phyloP scores from a whole-genome alignment of 169 alveolate species.

The Plasmodium malariae region DNA sequence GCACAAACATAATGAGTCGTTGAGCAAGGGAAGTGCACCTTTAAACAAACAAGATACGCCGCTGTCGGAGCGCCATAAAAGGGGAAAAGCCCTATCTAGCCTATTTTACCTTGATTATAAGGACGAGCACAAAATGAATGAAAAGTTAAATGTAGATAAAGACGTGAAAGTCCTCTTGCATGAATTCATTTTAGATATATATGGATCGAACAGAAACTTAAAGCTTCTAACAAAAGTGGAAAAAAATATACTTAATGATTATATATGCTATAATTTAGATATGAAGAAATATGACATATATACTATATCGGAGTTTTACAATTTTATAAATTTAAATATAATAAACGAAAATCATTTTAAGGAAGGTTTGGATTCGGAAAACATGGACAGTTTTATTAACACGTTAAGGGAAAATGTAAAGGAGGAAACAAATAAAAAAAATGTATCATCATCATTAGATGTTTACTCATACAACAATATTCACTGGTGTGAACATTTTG shows the following conservation, averaged over 20 bases:
- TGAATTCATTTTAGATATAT: conserved; percentile 59
- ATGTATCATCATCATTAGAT: background rate
- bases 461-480: conserved; percentile 11
- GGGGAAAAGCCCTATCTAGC: conserved; percentile 21
- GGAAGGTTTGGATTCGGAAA: background rate
- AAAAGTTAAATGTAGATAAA: conserved; percentile 16
- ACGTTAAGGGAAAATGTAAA: conserved; percentile 14
- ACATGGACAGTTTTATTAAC: conserved; percentile 6
- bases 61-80: too few species aligned
- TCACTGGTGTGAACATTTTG: conserved; percentile 44
- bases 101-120: conserved; percentile 57
- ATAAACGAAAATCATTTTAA: conserved; percentile 18
- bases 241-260: conserved; percentile 60
- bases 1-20: background rate
- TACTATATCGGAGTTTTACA: conserved; percentile 48
- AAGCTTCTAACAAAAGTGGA: conserved; percentile 33
- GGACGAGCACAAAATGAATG: conserved; percentile 43
- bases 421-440: background rate
- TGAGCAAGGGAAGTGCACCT: too few species aligned
- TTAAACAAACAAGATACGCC: too few species aligned
- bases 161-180: conserved; percentile 36
- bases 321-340: conserved; percentile 45
- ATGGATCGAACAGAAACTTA: conserved; percentile 71
- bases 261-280: conserved; percentile 50
- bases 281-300: conserved; percentile 66